Percentiles rank a stretch among this genome's conserved stretches.
Conservation (phyloP, 768 basidiomycete genomes). For the Hysterangium stoloniferum region DNA sequence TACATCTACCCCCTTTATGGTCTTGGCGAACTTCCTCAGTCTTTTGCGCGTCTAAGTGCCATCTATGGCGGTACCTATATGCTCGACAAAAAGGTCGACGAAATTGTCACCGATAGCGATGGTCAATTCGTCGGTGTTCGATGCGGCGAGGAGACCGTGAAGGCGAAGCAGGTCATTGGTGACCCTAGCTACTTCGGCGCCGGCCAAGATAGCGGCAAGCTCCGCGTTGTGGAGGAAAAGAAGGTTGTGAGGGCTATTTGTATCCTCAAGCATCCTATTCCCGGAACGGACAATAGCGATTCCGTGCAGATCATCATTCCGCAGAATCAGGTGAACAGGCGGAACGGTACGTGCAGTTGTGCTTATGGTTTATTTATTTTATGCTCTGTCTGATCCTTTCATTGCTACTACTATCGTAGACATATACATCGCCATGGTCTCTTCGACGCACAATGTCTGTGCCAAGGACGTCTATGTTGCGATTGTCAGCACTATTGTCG, state of each 20-base stretch:
- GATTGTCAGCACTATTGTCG: constrained; percentile 97
- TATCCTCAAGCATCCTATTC: constrained; percentile 96
- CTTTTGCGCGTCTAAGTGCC: constrained; percentile 95
- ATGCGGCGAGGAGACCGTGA: constrained; percentile 84
- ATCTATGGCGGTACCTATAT: constrained; percentile 99
- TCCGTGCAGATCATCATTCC: constrained; percentile 97
- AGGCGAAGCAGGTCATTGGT: constrained; percentile 95
- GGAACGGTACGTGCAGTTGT: constrained; percentile 61
- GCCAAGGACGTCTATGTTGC: constrained; percentile 93
- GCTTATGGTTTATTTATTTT: not conserved
- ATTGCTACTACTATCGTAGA: constrained; percentile 40
- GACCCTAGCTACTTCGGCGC: constrained; percentile 96
- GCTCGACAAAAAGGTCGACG: constrained; percentile 92
- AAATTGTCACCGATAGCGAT: constrained; percentile 76
- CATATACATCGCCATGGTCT: constrained; percentile 98
- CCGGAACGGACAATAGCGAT: constrained; percentile 92
- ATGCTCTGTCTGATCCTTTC: constrained; percentile 9
- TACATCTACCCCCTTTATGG: constrained; percentile 99
- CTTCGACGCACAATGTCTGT: constrained; percentile 94
- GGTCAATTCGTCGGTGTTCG: constrained; percentile 94
- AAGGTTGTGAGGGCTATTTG: constrained; percentile 97
- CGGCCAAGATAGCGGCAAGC: constrained; percentile 66
- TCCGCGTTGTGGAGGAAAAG: constrained; percentile 85
- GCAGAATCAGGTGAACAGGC: constrained; percentile 91
- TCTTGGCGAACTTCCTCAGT: constrained; percentile 96